Evolutionary conservation across 2,329 filamentous ascomycete genomes (phyloP), one percentile per base, ranked within the genome.

Genomic region (Rutstroemia sydowiana): DNA sequence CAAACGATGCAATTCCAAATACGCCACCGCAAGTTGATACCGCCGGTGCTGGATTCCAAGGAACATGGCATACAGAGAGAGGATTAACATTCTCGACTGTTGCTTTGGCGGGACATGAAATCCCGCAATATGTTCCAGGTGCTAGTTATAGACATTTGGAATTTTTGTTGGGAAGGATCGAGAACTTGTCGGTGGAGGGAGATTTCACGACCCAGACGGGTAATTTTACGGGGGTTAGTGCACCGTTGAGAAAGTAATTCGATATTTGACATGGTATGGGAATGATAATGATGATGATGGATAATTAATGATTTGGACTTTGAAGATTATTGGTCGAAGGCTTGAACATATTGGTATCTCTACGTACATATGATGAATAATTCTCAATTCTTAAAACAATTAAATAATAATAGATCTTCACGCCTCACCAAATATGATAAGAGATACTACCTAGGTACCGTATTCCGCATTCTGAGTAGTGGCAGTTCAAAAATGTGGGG

Each of bases 21-120:
- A 16, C 47, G 2, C 55, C 59, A 0, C 51, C 53, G 2, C 55
- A 60, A 37, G 54, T 48, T 23, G 61, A 63, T 48, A 63, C 60
- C 1, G 64, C 63, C 9, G 63, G 63, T 3, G 57, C 56, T 0
- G 63, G 63, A 7, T 53, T 53, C 3, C 59, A 61, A 67, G 82
- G 82, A 2, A 73, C 71, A 0, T 76, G 72, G 54, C 75, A 80
- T 57, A 82, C 77, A 0, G 82, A 87, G 69, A 70, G 82, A 42
- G 79, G 79, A 6, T 65, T 87, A 49, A 86, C 82, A 0, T 82
- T 75, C 56, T 74, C 75, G 3, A 74, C 76, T 31, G 75, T 84
- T 40, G 70, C 72, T 20, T 56, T 78, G 21, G 67, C 68, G 2
- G 81, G 81, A 1, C 76, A 83, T 67, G 75, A 76, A 73, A 68